Base-by-base conservation (phyloP, 2,329 filamentous ascomycete genomes). In the Akanthomyces muscarius region DNA sequence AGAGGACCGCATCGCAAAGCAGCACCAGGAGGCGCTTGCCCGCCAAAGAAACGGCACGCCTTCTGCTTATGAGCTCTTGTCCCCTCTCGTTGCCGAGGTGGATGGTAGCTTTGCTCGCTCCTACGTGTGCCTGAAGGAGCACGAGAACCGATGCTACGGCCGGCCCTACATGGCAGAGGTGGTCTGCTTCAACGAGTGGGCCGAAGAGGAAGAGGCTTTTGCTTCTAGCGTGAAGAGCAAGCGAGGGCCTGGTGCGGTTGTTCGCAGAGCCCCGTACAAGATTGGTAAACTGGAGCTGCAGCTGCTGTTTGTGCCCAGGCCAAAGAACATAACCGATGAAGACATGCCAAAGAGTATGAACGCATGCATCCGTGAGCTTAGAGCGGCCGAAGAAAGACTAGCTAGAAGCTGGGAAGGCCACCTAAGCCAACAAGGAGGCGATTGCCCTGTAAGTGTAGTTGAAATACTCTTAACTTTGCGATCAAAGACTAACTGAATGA, bases 281-380 rank as follows among this genome's bases (percentile, higher is more conserved):
- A 87, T 99, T 71, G 95, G 93, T 68, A 97, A 97, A 78, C 83
- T 99, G 61, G 91, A 97, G 73, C 81, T 99, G 45, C 95, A 99
- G 78, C 84, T 99, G 10, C 82, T 99, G 16, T 99, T 97, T 71
- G 92, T 99, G 1, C 95, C 95, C 0, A 92, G 93, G 70, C 94
- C 95, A 5, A 94, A 91, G 80, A 90, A 89, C 51, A 83, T 88
- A 36, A 87, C 87, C 56, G 95, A 98, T 67, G 93, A 97, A 18
- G 94, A 98, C 69, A 97, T 99, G 92, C 95, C 95, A 61, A 98
- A 98, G 87, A 97, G 93, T 80, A 97, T 99, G 93, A 96, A 95
- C 76, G 90, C 91, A 50, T 97, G 92, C 75, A 90, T 98, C 69
- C 86, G 95, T 21, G 95, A 98, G 78, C 87, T 99, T 78, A 91